phyloP scores from a whole-genome alignment of 805 yeast species.

The Starmerella vitae region DNA sequence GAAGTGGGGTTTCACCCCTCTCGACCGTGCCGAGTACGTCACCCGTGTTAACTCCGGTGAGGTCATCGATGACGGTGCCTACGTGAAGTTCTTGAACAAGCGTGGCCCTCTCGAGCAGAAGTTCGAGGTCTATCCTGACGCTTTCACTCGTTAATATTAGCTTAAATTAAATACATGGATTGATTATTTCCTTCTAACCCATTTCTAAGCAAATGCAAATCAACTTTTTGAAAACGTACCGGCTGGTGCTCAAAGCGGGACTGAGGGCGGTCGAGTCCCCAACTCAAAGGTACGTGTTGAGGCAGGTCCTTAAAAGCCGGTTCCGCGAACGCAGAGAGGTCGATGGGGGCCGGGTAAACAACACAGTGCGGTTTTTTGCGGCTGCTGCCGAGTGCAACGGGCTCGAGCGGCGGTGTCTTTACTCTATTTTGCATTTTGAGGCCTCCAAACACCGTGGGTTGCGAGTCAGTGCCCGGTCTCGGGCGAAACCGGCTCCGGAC shows the following conservation, averaged over 20 bases:
- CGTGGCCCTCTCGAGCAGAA: conserved; percentile 90
- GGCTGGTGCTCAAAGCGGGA: conserved; percentile 15
- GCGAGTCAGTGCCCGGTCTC: background rate
- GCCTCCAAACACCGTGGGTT: conserved; percentile 7
- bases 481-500: no score
- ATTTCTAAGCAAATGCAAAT: no score
- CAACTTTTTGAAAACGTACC: no score
- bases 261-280: conserved; percentile 9
- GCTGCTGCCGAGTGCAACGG: conserved; percentile 20
- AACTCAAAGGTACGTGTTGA: conserved; percentile 11
- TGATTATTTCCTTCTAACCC: background rate
- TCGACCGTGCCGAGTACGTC: conserved; percentile 94
- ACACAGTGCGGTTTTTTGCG: conserved; percentile 17
- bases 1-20: conserved; percentile 99
- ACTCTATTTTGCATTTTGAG: conserved; percentile 13
- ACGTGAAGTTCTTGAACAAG: conserved; percentile 93
- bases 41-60: conserved; percentile 92
- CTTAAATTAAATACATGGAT: conserved; percentile 20
- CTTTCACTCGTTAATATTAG: conserved; percentile 26
- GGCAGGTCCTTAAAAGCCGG: conserved; percentile 8
- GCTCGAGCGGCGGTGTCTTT: conserved; percentile 19
- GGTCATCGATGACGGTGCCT: conserved; percentile 99
- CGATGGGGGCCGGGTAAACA: conserved; percentile 5
- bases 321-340: conserved; percentile 3
- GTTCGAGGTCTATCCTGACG: conserved; percentile 86